These are phyloP conservation scores for Casuarina glauca DNA, from an alignment of 306 rosid species.

Conservation along the genomic window DNA sequence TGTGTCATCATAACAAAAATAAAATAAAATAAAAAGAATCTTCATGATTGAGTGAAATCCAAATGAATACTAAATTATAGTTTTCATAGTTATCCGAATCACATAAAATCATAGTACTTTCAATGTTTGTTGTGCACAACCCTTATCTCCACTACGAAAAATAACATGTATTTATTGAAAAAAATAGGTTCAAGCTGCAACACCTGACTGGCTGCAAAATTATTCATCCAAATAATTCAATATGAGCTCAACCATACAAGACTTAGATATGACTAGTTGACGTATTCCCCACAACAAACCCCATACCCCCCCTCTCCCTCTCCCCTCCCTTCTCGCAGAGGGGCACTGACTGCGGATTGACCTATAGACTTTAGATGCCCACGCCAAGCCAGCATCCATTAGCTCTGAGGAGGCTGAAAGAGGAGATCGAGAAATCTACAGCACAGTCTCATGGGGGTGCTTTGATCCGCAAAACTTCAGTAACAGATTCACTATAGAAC, in stretches of 20 bases:
- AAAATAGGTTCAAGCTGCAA: neutral
- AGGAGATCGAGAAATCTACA: neutral
- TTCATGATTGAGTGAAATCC: too few species aligned
- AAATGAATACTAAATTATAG: too few species aligned
- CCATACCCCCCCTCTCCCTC: too few species aligned
- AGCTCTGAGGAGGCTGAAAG: neutral
- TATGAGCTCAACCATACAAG: neutral
- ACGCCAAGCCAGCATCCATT: neutral
- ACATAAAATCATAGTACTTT: too few species aligned
- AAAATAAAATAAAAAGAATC: too few species aligned
- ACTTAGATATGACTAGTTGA: too few species aligned
- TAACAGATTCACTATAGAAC: neutral
- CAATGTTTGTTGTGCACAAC: neutral
- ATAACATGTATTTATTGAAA: neutral
- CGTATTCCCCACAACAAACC: too few species aligned
- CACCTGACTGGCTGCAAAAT: neutral
- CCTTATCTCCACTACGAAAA: neutral
- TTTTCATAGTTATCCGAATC: too few species aligned
- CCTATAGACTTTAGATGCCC: neutral
- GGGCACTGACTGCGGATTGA: neutral
- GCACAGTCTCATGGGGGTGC: neutral
- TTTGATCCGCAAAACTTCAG: neutral
- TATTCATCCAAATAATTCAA: neutral
- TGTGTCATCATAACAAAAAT: too few species aligned
- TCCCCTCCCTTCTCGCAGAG: too few species aligned